These are phyloP conservation scores for Nigrograna mackinnonii DNA, from an alignment of 2,329 filamentous ascomycete species.

Conservation along the genomic window DNA sequence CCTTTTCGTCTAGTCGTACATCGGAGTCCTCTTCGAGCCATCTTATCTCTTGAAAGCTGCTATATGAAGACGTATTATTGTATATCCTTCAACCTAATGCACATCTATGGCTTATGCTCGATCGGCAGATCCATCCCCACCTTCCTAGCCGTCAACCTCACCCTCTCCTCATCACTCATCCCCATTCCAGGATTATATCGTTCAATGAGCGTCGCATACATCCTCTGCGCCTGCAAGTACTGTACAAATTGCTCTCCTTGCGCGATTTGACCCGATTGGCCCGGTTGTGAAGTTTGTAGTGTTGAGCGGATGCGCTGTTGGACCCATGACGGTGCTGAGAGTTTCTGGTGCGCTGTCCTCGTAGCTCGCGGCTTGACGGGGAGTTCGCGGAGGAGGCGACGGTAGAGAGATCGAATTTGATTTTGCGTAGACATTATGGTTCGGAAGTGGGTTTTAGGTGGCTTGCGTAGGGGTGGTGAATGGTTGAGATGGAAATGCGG, in stretches of 20 bases:
- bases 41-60: too few relatives aligned
- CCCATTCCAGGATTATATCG: constrained; percentile 92
- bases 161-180: constrained; percentile 82
- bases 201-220: constrained; percentile 80
- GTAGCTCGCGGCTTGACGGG: constrained; percentile 65
- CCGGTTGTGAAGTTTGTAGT: constrained; percentile 49
- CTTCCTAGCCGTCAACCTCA: constrained; percentile 79
- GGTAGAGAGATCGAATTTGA: constrained; percentile 77
- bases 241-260: constrained; percentile 77
- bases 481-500: neutral
- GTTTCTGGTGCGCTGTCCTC: constrained; percentile 38
- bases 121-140: constrained; percentile 88
- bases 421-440: constrained; percentile 42
- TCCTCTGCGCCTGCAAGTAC: constrained; percentile 84
- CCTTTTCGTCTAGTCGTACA: too few relatives aligned
- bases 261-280: constrained; percentile 28
- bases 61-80: too few relatives aligned
- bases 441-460: constrained; percentile 3
- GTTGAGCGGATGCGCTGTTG: constrained; percentile 69
- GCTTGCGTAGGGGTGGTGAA: neutral
- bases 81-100: constrained; percentile 4
- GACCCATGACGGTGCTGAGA: constrained; percentile 65
- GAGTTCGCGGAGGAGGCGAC: constrained; percentile 84
- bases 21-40: too few relatives aligned
- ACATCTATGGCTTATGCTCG: constrained; percentile 49